Evolutionary conservation across 441 rosid species (phyloP).

Genomic region (Populus hybrid): DNA sequence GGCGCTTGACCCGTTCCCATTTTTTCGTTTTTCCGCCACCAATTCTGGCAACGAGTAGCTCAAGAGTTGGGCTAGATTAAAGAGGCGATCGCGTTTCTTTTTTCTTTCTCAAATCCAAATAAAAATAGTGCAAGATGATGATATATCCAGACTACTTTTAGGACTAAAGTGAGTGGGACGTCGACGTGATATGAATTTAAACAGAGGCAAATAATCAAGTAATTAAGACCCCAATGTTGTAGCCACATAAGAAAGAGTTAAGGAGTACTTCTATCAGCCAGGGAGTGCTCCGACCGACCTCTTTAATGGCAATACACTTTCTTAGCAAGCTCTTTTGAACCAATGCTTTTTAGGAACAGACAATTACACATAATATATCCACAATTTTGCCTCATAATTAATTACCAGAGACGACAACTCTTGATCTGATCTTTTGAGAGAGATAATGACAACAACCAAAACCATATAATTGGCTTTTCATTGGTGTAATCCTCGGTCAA

Average conservation of each 20-base stretch:
- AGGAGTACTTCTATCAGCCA: neutral
- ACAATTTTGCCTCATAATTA: neutral
- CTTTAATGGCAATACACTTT: neutral
- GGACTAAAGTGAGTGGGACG: constrained; percentile 12
- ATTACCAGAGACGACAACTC: neutral
- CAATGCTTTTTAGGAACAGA: constrained; percentile 16
- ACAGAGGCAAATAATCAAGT: constrained; percentile 11
- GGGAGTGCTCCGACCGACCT: constrained; percentile 4
- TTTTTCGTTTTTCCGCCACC: neutral
- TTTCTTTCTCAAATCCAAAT: neutral
- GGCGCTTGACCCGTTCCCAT: neutral
- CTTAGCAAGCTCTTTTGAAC: neutral
- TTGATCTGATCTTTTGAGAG: constrained; percentile 9
- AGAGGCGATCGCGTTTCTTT: neutral
- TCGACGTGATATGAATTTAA: constrained; percentile 11
- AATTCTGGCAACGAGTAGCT: neutral
- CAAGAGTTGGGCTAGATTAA: neutral
- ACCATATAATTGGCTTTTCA: constrained; percentile 15
- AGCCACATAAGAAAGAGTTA: neutral
- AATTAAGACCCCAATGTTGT: constrained; percentile 8
- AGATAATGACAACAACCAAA: constrained; percentile 3
- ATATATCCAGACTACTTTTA: constrained; percentile 25
- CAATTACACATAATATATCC: neutral
- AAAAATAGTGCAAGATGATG: neutral
- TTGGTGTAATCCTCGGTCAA: constrained; percentile 28